phyloP scores from a whole-genome alignment of 169 alveolate species.

The Plasmodium gallinaceum region DNA sequence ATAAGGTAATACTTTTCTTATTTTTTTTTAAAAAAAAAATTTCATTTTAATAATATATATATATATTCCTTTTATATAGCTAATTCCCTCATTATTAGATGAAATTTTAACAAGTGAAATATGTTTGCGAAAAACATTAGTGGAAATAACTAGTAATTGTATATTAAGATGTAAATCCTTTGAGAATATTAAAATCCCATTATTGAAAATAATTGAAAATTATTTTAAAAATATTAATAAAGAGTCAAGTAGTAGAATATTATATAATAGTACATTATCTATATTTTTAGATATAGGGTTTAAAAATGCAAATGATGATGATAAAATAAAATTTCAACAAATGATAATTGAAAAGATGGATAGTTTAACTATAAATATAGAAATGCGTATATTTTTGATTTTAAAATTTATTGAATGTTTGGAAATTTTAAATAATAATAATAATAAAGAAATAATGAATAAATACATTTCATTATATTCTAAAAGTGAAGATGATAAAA shows the following conservation, averaged over 20 bases:
- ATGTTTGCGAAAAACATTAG: constrained; percentile 4
- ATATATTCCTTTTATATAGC: constrained; percentile 13
- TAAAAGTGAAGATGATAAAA: constrained; percentile 10
- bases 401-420: constrained; percentile 58
- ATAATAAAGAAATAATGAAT: constrained; percentile 33
- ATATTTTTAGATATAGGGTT: constrained; percentile 66
- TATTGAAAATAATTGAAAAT: constrained; percentile 19
- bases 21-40: background rate
- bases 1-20: constrained; percentile 28
- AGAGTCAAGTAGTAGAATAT: constrained; percentile 17
- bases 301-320: constrained; percentile 44
- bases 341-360: constrained; percentile 30
- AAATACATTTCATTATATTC: constrained; percentile 19
- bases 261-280: constrained; percentile 40
- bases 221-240: constrained; percentile 42
- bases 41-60: background rate
- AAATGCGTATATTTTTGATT: constrained; percentile 42
- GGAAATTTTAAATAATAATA: constrained; percentile 37
- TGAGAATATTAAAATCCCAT: constrained; percentile 24
- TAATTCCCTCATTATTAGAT: constrained; percentile 43
- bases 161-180: constrained; percentile 65
- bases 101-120: constrained; percentile 28
- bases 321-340: constrained; percentile 62
- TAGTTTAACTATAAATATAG: constrained; percentile 3
- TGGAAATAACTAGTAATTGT: constrained; percentile 57